Conservation (phyloP, 345 rosid species). For the Salix purpurea region DNA sequence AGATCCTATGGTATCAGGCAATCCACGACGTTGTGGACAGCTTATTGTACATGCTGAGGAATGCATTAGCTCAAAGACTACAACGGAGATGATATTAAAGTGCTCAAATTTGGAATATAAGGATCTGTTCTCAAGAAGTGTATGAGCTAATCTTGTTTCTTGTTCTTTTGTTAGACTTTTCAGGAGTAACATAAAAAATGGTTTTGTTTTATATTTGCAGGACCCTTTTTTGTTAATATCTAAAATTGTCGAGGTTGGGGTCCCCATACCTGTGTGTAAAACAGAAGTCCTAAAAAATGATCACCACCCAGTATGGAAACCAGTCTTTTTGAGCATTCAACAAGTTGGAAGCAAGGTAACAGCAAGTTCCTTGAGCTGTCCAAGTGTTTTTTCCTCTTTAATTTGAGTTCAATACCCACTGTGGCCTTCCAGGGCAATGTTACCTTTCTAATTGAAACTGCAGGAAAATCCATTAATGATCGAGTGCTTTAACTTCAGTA, state of each 20-base stretch:
- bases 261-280: conserved; percentile 70
- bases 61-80: conserved; percentile 63
- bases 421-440: conserved; percentile 4
- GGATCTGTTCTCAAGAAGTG: conserved; percentile 80
- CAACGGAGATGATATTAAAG: conserved; percentile 63
- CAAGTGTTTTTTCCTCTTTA: background rate
- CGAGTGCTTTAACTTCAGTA: conserved; percentile 65
- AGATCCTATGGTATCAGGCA: conserved; percentile 37
- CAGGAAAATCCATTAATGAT: conserved; percentile 62
- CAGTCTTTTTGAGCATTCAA: conserved; percentile 67
- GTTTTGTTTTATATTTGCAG: conserved; percentile 36
- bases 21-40: conserved; percentile 44
- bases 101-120: conserved; percentile 74
- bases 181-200: conserved; percentile 6
- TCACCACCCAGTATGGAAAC: conserved; percentile 65
- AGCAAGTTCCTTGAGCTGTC: background rate
- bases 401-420: background rate
- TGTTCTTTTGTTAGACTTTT: conserved; percentile 5
- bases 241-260: conserved; percentile 58
- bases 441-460: conserved; percentile 12
- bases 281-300: conserved; percentile 86
- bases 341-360: conserved; percentile 91
- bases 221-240: conserved; percentile 90
- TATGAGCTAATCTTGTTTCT: conserved; percentile 34
- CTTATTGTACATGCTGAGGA: conserved; percentile 84